phyloP scores from a whole-genome alignment of 2,329 filamentous ascomycete species.

The Arthrobotrys megalospora region DNA sequence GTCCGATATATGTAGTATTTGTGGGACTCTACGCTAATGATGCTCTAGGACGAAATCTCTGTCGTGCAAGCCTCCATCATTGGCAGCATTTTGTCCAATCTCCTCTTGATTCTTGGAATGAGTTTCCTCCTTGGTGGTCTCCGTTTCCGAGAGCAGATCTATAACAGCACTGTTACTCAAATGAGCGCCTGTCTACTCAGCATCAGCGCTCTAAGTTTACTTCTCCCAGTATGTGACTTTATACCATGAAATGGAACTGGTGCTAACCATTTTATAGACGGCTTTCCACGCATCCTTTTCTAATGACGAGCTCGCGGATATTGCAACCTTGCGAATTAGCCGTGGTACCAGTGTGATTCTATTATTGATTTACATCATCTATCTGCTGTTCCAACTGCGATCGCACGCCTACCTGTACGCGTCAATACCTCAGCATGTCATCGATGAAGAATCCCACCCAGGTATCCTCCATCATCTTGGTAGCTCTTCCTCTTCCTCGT shows the following conservation, averaged over 20 bases:
- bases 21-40: slow-evolving; percentile 62
- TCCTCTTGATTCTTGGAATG: slow-evolving; percentile 92
- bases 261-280: slow-evolving; percentile 71
- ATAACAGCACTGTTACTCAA: slow-evolving; percentile 94
- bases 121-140: slow-evolving; percentile 88
- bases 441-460: slow-evolving; percentile 90
- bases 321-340: slow-evolving; percentile 83
- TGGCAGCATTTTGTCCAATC: slow-evolving; percentile 89
- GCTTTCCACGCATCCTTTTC: slow-evolving; percentile 92
- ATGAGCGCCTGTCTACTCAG: slow-evolving; percentile 95
- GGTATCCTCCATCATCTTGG: slow-evolving; percentile 78
- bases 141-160: slow-evolving; percentile 90
- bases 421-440: slow-evolving; percentile 90
- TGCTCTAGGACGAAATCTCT: slow-evolving; percentile 79
- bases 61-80: slow-evolving; percentile 92
- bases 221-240: slow-evolving; percentile 78
- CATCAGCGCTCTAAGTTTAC: slow-evolving; percentile 88
- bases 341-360: slow-evolving; percentile 84
- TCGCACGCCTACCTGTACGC: slow-evolving; percentile 87
- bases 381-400: slow-evolving; percentile 91
- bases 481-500: slow-evolving; percentile 64
- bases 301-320: slow-evolving; percentile 75
- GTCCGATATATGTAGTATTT: slow-evolving; percentile 43
- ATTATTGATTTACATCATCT: slow-evolving; percentile 84
- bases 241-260: background rate